Percentiles rank a stretch among this genome's conserved stretches.
Conservation (phyloP, 495 filamentous ascomycete genomes). For the Mycothermus thermophilus region DNA sequence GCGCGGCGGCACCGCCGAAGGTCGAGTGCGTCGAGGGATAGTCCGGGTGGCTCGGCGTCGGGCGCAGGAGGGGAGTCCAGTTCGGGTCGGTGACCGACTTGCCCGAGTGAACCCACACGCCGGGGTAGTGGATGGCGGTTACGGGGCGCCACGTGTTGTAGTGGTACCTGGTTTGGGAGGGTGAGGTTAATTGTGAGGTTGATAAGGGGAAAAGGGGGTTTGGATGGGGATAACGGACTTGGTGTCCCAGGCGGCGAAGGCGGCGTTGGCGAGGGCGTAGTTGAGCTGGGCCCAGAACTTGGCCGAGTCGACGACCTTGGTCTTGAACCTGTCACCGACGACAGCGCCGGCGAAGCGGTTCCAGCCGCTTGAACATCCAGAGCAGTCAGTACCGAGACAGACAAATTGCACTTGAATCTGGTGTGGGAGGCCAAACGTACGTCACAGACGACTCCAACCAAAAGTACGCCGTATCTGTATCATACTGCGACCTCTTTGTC, state of each 20-base stretch:
- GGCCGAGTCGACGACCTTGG: conserved; percentile 17
- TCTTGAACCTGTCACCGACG: conserved; percentile 13
- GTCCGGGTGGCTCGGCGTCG: conserved; percentile 23
- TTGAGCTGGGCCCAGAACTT: conserved; percentile 25
- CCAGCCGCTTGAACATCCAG: conserved; percentile 11
- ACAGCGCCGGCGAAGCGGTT: conserved; percentile 21
- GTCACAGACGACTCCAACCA: conserved; percentile 22
- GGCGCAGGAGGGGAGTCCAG: conserved; percentile 21
- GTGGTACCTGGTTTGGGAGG: conserved; percentile 4
- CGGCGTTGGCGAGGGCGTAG: conserved; percentile 27
- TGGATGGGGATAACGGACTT: conserved; percentile 7
- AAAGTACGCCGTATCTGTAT: conserved; percentile 23
- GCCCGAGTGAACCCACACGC: conserved; percentile 13
- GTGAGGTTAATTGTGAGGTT: neutral
- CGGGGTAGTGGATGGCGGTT: conserved; percentile 19
- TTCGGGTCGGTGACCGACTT: conserved; percentile 10
- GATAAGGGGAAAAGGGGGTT: neutral
- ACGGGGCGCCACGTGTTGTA: conserved; percentile 22
- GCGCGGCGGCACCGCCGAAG: conserved; percentile 20
- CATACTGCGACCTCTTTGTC: conserved; percentile 9
- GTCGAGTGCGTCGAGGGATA: conserved; percentile 24
- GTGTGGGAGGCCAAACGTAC: too few species aligned
- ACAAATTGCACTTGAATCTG: neutral
- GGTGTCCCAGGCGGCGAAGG: conserved; percentile 17
- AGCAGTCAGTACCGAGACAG: neutral